Conservation (phyloP, 2,329 filamentous ascomycete species). For the Juglanconis juglandina region DNA sequence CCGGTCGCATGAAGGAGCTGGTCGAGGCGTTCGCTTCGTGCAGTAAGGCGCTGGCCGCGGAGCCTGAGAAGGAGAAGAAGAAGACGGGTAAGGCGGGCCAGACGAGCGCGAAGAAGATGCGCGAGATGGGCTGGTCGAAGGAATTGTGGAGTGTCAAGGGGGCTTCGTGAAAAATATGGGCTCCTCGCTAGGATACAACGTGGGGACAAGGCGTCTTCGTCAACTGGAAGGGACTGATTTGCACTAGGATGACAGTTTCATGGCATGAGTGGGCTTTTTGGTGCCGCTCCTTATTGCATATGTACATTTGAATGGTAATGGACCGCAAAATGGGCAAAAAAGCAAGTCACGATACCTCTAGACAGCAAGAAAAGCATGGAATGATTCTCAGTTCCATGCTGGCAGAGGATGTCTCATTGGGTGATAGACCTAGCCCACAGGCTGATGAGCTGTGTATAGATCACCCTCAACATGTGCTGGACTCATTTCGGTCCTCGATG, state of each 20-base stretch:
- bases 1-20: slow-evolving; percentile 70
- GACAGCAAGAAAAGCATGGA: neutral
- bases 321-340: neutral
- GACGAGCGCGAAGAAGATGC: slow-evolving; percentile 55
- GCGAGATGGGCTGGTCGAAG: slow-evolving; percentile 60
- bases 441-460: too few relatives aligned
- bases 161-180: slow-evolving; percentile 16
- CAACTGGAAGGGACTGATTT: neutral
- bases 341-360: slow-evolving; percentile 14
- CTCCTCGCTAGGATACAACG: neutral
- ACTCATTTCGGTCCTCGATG: too few relatives aligned
- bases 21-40: slow-evolving; percentile 72
- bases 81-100: slow-evolving; percentile 28
- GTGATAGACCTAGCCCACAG: neutral
- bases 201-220: neutral
- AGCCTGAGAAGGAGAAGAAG: slow-evolving; percentile 51
- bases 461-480: too few relatives aligned
- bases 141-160: slow-evolving; percentile 59
- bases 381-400: neutral
- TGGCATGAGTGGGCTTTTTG: neutral
- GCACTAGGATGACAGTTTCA: neutral
- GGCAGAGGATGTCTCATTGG: neutral
- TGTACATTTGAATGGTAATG: slow-evolving; percentile 7
- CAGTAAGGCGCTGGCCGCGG: slow-evolving; percentile 67
- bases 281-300: neutral